Evolutionary conservation across 371 early-diverging fungal species (phyloP), one percentile per base, ranked within the genome.

Genomic region (Thermomucor indicae-seudaticae): DNA sequence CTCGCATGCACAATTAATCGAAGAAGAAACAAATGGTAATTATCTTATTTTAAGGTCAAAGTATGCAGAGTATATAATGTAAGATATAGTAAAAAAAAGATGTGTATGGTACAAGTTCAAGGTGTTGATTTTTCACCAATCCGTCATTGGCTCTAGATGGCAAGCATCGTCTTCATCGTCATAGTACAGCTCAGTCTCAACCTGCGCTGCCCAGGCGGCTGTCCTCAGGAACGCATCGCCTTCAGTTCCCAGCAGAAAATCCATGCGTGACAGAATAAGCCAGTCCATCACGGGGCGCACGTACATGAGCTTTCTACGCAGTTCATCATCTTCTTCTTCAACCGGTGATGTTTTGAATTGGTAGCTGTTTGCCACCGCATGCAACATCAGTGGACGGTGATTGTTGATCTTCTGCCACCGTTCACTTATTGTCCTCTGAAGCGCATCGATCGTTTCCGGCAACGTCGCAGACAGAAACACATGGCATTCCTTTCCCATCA

Each of bases 191-290:
- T 69, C 70, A 0, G 70, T 67, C 29, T 66, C 53, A 0, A 70
- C 74, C 35, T 75, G 76, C 25, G 76, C 72, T 12, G 66, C 62
- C 72, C 72, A 71, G 10, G 72, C 72, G 7, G 72, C 70, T 11
- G 66, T 67, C 31, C 59, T 62, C 10, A 70, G 25, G 11, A 61
- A 65, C 1, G 17, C 40, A 42, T 71, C 72, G 1, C 53, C 46
- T 17, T 56, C 28, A 10, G 38, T 28, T 0, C 76, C 76, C 1
- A 75, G 40, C 19, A 75, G 57, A 54, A 61, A 59, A 55, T 75
- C 72, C 72, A 72, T 67, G 2, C 72, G 55, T 1, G 68, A 57
- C n/a, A 75, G 50, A 16, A 75, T 59, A 6, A 57, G 48, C 72
- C 72, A 75, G 29, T 72, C 72, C 70, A 75, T 69, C 37, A 68